Base-by-base conservation (phyloP, 371 early-diverging fungal genomes). In the Mucor circinelloides region DNA sequence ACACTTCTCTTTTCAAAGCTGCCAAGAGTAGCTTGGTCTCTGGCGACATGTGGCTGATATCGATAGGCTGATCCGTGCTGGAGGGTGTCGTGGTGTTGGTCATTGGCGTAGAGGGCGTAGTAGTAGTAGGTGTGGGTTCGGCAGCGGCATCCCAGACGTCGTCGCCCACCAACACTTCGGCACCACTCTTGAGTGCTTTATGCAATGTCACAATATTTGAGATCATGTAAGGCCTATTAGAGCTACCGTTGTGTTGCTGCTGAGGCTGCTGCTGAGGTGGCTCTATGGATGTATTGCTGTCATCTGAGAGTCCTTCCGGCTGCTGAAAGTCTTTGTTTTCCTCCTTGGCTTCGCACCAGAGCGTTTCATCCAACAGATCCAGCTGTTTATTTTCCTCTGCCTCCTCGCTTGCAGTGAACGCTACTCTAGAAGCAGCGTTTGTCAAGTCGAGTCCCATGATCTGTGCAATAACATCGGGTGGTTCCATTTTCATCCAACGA, bases 401-500 rank as follows among this genome's bases (percentile, higher is more conserved):
- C 19, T 67, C 75, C 12, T 67, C 32, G 2, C 44, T 44, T 0
- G 67, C 58, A 12, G 67, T 68, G 55, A 79, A 83, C 0, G 79
- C 84, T 1, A 79, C 81, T n/a, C 84, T 74, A 12, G 82, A 80
- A 30, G 87, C 87, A 23, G 87, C 85, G 58, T 85, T 85, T 40
- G 87, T 86, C 19, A 86, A 62, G 73, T 88, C 88, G 10, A 88
- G 56, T 31, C 87, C 80, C 80, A 89, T 85, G 46, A 88, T 87
- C 69, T 86, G 84, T 17, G 88, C 88, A 52, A 89, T 86, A 55
- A 89, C 82, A 69, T 87, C 90, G 31, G 87, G 86, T 6, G 90
- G 87, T 60, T 89, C 90, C 67, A 87, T 75, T 55, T 88, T 88
- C 77, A 86, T 85, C 87, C 87, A 88, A 9, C 88, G 77, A 10